Base-by-base conservation (phyloP, 139 green algal species). In the Chlamydomonas sp. region DNA sequence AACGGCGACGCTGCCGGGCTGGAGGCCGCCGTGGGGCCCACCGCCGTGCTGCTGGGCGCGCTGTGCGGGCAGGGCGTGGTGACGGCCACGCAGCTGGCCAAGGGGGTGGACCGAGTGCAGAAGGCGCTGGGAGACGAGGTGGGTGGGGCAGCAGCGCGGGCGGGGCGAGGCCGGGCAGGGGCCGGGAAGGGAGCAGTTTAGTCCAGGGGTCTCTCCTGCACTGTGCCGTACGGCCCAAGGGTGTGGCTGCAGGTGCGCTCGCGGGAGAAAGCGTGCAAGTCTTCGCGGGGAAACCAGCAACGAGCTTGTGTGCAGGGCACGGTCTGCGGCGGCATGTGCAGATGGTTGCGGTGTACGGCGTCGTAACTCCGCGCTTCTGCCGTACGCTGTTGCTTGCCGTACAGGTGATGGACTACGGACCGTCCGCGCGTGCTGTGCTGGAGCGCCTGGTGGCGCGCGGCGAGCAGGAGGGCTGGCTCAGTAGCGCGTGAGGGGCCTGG, bases 21-120 rank as follows among this genome's bases (percentile, higher is more conserved):
- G 6, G 86, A 78, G 31, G 64, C 63, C 9, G 78, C 86, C 3
- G 79, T 67, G 5, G 79, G 58, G 20, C 75, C 86, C 57, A 66
- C 93, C 18, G 68, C 93, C 5, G 61, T 14, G n/a, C 95, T 98
- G 87, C 93, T 98, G 77, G 71, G 62, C 10, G 63, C 85, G 62
- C 91, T 98, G 74, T 83, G 77, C 1, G 88, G 85, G 0, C 85
- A 85, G 3, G 89, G 89, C 14, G 90, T 89, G 83, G 73, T 94
- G 16, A 84, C 78, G 2, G 58, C 59, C 83, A 96, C 93, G 9
- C 94, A 97, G 88, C 89, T 97, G 92, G 59, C 85, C 9, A 57
- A 78, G 63, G 88, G 88, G 20, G 73, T 91, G 2, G 57, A 31
- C 8, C 77, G 88, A 8, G 14, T 91, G 17, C 57, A 63, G 62